Base-by-base conservation (phyloP, 2,329 filamentous ascomycete genomes). In the Cladosporium sp. region DNA sequence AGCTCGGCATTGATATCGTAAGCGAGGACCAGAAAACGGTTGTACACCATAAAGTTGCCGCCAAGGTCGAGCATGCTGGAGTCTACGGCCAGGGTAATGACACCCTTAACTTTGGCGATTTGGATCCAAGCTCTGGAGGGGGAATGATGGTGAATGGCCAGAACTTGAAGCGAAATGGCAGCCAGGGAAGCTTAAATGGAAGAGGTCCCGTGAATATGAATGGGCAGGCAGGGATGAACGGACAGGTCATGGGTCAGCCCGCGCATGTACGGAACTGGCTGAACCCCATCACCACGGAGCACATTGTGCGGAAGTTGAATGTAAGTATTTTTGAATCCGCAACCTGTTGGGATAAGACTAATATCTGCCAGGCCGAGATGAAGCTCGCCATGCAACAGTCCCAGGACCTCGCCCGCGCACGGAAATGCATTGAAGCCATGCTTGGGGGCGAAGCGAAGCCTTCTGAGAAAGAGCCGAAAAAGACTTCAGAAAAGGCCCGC, bases 11-110 rank as follows among this genome's bases (percentile, higher is more conserved):
- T 63, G 93, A 98, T 67, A 98, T 98, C 65, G 92, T 98, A 48
- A 95, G 89, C 70, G 93, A 98, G 69, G 93, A 98, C 68, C 92
- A 97, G 69, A 97, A 95, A 73, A 96, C 91, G 0, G 90, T 98
- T 28, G 91, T 98, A 11, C 93, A 98, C 67, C 93, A 97, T 74
- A 98, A 98, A 68, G 93, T 98, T 44, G 91, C 92, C 16, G 91
- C 93, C 52, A 95, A 95, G 68, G 90, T 98, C 52, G 93, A 98
- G 69, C 89, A 96, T 72, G 90, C 93, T 37, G 93, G 93, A 6
- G 86, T 92, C 58, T 81, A 91, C 58, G 84, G 80, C 42, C 80
- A 85, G 9, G 81, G 83, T 8, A 87, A 81, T 61, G 95, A 87
- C 65, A 81, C 91, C 43, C 84, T 96, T 74, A 95, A 86, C 64